A percentile compares a stretch with the other conserved stretches of the same genome.
These are phyloP conservation scores for Rosa persica DNA, from an alignment of 306 rosid species.

Conservation along the genomic window DNA sequence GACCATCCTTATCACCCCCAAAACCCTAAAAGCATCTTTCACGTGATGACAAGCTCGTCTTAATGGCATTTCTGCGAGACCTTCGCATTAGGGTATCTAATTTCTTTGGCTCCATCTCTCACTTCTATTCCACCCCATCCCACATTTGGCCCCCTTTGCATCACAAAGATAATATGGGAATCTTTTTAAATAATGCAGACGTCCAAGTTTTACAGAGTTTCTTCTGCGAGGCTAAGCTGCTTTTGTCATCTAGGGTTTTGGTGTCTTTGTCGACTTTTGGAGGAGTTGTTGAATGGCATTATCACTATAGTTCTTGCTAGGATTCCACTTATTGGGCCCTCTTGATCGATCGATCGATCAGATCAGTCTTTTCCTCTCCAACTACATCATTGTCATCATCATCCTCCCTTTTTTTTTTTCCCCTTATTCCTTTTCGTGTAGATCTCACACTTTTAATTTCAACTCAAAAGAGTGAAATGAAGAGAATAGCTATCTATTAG, in stretches of 20 bases:
- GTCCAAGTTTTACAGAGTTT: constrained; percentile 15
- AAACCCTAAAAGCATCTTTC: constrained; percentile 57
- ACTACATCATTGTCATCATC: constrained; percentile 35
- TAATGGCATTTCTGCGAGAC: constrained; percentile 41
- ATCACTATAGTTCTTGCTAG: constrained; percentile 43
- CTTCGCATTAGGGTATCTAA: constrained; percentile 51
- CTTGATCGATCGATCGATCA: neutral
- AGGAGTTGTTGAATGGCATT: constrained; percentile 48
- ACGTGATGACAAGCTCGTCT: constrained; percentile 66
- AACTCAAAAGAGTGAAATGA: neutral
- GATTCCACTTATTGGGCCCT: constrained; percentile 48
- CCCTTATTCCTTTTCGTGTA: neutral
- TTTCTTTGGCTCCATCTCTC: constrained; percentile 12
- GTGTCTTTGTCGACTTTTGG: constrained; percentile 53
- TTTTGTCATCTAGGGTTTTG: constrained; percentile 54
- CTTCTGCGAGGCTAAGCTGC: constrained; percentile 33
- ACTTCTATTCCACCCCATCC: constrained; percentile 14
- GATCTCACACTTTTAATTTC: neutral
- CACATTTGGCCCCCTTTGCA: constrained; percentile 26
- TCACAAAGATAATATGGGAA: constrained; percentile 28
- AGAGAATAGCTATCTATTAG: neutral
- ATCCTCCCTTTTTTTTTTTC: neutral
- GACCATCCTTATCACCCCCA: constrained; percentile 33
- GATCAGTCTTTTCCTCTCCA: constrained; percentile 27
- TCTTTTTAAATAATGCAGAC: constrained; percentile 45